These are phyloP conservation scores for Mycena crocata DNA, from an alignment of 768 basidiomycete genomes.

Conservation along the genomic window DNA sequence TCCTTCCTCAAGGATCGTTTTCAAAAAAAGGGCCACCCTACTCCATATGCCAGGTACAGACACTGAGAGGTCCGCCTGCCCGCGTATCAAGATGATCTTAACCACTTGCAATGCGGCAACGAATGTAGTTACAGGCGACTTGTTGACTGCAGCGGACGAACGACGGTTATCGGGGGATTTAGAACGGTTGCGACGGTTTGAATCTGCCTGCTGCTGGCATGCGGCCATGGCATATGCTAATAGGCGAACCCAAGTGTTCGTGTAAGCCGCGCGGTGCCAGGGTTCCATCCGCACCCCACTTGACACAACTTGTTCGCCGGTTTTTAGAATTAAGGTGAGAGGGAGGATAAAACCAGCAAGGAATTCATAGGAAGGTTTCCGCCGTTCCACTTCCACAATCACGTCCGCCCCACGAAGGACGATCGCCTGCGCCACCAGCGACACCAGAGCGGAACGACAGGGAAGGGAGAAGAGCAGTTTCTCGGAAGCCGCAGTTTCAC, in stretches of 20 bases:
- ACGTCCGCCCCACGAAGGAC: slow-evolving; percentile 64
- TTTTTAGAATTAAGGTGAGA: slow-evolving; percentile 65
- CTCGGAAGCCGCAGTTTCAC: slow-evolving; percentile 57
- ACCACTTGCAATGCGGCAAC: slow-evolving; percentile 72
- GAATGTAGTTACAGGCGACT: slow-evolving; percentile 53
- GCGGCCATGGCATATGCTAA: slow-evolving; percentile 68
- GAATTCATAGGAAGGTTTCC: slow-evolving; percentile 66
- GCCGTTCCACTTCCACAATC: slow-evolving; percentile 67
- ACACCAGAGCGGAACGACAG: slow-evolving; percentile 53
- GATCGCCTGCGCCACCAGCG: slow-evolving; percentile 57
- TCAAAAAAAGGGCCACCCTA: slow-evolving; percentile 67
- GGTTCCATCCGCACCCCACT: slow-evolving; percentile 56
- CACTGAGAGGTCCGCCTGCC: slow-evolving; percentile 66
- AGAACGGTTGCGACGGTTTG: slow-evolving; percentile 51
- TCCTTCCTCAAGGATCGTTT: slow-evolving; percentile 64
- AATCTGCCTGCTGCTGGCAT: slow-evolving; percentile 52
- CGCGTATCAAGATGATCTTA: slow-evolving; percentile 75
- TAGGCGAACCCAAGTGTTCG: slow-evolving; percentile 71
- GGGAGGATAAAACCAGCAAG: slow-evolving; percentile 75
- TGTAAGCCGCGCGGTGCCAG: slow-evolving; percentile 58
- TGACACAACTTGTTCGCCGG: slow-evolving; percentile 55
- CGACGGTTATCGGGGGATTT: slow-evolving; percentile 57
- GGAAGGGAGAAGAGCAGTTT: slow-evolving; percentile 53
- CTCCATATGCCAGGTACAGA: slow-evolving; percentile 71
- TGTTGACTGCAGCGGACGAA: slow-evolving; percentile 34